These are phyloP conservation scores for Sherardia arvensis DNA, from an alignment of 257 asterid species.

Conservation along the genomic window DNA sequence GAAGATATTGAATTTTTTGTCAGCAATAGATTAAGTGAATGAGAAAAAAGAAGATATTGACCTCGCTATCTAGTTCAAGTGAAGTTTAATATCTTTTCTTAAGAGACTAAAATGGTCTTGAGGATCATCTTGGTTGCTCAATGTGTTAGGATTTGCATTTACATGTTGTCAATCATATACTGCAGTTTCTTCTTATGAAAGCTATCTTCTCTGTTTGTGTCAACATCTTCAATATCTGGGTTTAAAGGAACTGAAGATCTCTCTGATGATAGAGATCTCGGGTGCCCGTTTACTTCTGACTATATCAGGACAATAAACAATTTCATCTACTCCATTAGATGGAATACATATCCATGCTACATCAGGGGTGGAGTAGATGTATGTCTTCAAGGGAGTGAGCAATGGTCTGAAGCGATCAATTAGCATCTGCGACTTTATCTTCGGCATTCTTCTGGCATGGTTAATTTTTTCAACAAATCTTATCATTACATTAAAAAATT, in stretches of 20 bases:
- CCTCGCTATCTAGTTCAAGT: background rate
- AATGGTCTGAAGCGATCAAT: constrained; percentile 70
- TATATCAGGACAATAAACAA: constrained; percentile 60
- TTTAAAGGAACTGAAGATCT: constrained; percentile 95
- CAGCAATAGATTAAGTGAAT: background rate
- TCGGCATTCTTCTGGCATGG: constrained; percentile 77
- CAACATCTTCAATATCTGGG: constrained; percentile 43
- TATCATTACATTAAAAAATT: background rate
- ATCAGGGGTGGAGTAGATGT: constrained; percentile 32
- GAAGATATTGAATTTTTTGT: background rate
- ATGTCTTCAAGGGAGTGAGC: constrained; percentile 45
- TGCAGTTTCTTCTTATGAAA: background rate
- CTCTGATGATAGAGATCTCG: constrained; percentile 62
- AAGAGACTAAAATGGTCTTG: background rate
- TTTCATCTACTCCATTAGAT: constrained; percentile 86
- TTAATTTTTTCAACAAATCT: constrained; percentile 25
- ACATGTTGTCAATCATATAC: background rate
- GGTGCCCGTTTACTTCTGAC: constrained; percentile 82
- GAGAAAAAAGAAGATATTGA: background rate
- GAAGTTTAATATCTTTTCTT: background rate
- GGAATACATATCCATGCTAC: constrained; percentile 36
- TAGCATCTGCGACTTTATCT: constrained; percentile 64
- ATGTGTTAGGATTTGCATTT: background rate
- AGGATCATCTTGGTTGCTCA: background rate
- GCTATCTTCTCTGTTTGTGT: background rate